Conservation (phyloP, 345 rosid genomes). For the Eucalyptus curtisii region DNA sequence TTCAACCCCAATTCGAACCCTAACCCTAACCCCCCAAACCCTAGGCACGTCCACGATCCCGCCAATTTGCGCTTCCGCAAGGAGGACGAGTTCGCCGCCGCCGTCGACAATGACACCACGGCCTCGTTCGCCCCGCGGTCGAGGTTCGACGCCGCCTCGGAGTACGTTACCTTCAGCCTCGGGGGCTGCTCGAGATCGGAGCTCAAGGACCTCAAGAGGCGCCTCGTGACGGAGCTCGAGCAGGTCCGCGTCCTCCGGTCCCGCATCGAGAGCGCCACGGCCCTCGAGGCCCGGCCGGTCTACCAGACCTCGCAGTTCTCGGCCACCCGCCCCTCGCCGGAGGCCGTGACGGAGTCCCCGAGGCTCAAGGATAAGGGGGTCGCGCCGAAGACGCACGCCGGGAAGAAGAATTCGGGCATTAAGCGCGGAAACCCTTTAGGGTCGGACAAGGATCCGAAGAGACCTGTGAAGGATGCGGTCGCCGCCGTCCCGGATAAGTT, state of each 20-base stretch:
- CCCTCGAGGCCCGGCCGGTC: neutral
- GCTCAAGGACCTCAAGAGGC: constrained; percentile 21
- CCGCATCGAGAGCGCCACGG: constrained; percentile 7
- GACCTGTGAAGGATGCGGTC: neutral
- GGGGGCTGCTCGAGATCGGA: constrained; percentile 8
- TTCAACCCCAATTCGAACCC: constrained; percentile 1
- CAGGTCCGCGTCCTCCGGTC: constrained; percentile 16
- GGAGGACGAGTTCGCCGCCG: neutral
- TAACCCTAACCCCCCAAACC: constrained; percentile 1
- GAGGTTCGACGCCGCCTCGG: neutral
- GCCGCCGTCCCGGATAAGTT: neutral
- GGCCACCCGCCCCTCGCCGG: neutral
- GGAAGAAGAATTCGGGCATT: constrained; percentile 3
- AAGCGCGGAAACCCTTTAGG: constrained; percentile 6
- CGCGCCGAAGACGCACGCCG: neutral
- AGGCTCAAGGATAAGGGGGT: neutral
- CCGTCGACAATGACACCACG: neutral
- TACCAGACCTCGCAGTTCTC: neutral
- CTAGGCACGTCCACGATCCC: neutral
- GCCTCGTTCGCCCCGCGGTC: constrained; percentile 4
- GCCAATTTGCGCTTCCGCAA: neutral
- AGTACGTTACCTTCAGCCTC: constrained; percentile 12
- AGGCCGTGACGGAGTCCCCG: neutral
- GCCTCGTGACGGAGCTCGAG: constrained; percentile 20
- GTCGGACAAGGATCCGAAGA: neutral